A percentile compares a stretch with the other conserved stretches of the same genome.
Conservation (phyloP, 31 red algal species). For the Odonthalia washingtoniensis region DNA sequence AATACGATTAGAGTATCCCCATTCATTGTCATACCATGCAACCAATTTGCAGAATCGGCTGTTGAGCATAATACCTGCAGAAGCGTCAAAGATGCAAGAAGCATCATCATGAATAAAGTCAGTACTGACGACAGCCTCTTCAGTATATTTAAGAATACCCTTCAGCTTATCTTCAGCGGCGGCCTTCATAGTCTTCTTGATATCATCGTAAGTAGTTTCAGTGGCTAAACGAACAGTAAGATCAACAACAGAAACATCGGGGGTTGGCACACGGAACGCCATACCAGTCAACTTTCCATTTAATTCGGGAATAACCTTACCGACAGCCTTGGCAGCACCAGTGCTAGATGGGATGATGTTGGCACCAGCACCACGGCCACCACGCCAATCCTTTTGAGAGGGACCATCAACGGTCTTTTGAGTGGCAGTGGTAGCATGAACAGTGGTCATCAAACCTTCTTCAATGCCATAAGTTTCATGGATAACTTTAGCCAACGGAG, state of each 20-base stretch:
- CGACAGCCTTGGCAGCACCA: constrained; percentile 99
- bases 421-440: constrained; percentile 98
- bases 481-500: constrained; percentile 98
- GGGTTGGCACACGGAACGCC: constrained; percentile 99
- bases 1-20: constrained; percentile 99
- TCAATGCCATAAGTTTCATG: constrained; percentile 98
- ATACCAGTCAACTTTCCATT: constrained; percentile 99
- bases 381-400: constrained; percentile 98
- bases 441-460: constrained; percentile 98
- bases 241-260: constrained; percentile 99
- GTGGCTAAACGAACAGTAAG: constrained; percentile 88
- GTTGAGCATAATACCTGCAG: constrained; percentile 99
- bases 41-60: constrained; percentile 98
- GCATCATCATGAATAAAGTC: constrained; percentile 97
- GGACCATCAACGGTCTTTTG: constrained; percentile 99
- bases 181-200: constrained; percentile 96
- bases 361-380: constrained; percentile 95
- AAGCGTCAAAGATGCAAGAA: constrained; percentile 98
- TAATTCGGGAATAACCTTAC: constrained; percentile 99
- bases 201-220: constrained; percentile 95
- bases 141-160: constrained; percentile 99
- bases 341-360: constrained; percentile 99
- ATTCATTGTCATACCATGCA: constrained; percentile 99
- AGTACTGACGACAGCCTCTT: constrained; percentile 96
- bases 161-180: constrained; percentile 79